Conservation (phyloP, 306 rosid genomes). For the Cicer arietinum region DNA sequence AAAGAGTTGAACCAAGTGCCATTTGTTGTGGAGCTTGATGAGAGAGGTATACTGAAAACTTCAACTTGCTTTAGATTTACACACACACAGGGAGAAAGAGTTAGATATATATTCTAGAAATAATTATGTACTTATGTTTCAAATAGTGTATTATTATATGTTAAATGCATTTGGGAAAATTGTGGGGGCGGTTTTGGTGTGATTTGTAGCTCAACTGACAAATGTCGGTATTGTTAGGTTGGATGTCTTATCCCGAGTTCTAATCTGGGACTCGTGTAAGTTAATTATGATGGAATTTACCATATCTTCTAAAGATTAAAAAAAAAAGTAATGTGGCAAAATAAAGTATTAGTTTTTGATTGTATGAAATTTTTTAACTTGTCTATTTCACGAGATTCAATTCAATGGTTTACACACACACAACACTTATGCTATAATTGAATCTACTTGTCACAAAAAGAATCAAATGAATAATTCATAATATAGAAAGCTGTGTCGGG, state of each 20-base stretch:
- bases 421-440: neutral
- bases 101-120: neutral
- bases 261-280: no score
- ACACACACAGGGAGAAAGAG: neutral
- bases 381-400: neutral
- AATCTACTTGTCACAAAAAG: slow-evolving; percentile 19
- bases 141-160: neutral
- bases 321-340: neutral
- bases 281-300: no score
- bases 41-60: slow-evolving; percentile 65
- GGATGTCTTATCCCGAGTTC: no score
- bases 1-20: slow-evolving; percentile 77
- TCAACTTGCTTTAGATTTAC: slow-evolving; percentile 11
- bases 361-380: neutral
- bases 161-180: no score
- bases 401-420: neutral
- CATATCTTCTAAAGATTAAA: no score
- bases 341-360: neutral
- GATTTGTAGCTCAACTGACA: no score
- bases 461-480: slow-evolving; percentile 29
- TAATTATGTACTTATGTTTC: neutral
- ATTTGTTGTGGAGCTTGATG: slow-evolving; percentile 88
- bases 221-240: no score
- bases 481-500: slow-evolving; percentile 19
- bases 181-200: no score